Evolutionary conservation across 2,329 filamentous ascomycete species (phyloP), one percentile per base, ranked within the genome.

Genomic region (Rhynchosporium agropyri): DNA sequence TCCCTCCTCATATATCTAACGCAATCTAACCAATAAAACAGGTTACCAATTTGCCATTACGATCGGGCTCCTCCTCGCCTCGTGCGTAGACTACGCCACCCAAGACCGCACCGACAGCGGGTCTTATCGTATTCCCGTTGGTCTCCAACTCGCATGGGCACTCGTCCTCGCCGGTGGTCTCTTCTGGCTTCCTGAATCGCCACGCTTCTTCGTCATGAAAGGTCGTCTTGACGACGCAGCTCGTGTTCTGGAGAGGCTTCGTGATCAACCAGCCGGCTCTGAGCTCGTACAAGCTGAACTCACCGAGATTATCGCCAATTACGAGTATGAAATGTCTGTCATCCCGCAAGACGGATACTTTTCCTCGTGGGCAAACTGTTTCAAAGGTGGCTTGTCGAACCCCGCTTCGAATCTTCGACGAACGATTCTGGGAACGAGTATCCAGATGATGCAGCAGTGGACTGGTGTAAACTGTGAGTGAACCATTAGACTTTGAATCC

Each of bases 41-140:
- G 89, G 84, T 4, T 93, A 93, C 79, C 90, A 93, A 76, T 92
- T 92, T 81, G 90, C 87, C 76, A 88, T 93, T 75, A 92, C 90
- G 64, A 83, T 93, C 67, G 91, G 90, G 77, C 79, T 95, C 65
- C 80, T 94, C 75, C 77, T 94, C 66, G 90, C 90, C 20, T 84
- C 89, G 2, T 86, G 86, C 70, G 85, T 95, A 69, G 85, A 89
- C 77, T 92, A 95, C 74, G 87, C 77, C 49, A 90, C 88, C 63
- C 76, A 91, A 76, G 70, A 85, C 67, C 81, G 83, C 68, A 74
- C 71, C 15, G 84, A 89, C 75, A 86, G 83, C 9, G 83, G 84
- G 67, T 85, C 87, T 2, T 95, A 92, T 81, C 89, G 91, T 68
- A 92, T 96, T 64, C 89, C 90, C 57, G 92, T 96, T 70, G 84